phyloP scores from a whole-genome alignment of 768 basidiomycete genomes.

The Porphyrellus cyaneotinctus region DNA sequence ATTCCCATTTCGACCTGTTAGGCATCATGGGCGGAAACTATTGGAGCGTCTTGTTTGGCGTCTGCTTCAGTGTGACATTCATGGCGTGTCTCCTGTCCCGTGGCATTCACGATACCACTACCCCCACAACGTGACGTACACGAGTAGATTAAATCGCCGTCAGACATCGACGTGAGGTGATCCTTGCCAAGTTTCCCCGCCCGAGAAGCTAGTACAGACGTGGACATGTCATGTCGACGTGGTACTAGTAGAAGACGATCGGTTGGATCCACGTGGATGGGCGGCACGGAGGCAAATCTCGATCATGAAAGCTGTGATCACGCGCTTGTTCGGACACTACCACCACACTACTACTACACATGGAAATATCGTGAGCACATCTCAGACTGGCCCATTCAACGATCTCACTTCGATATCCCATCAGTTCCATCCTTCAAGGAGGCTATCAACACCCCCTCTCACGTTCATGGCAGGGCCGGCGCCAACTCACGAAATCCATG shows the following conservation, averaged over 20 bases:
- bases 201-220: too few relatives aligned
- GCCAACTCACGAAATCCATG: slow-evolving; percentile 83
- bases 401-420: slow-evolving; percentile 1
- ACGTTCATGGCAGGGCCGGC: slow-evolving; percentile 81
- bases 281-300: neutral
- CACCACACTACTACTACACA: too few relatives aligned
- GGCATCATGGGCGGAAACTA: too few relatives aligned
- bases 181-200: too few relatives aligned
- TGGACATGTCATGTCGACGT: too few relatives aligned
- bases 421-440: slow-evolving; percentile 79
- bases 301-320: neutral
- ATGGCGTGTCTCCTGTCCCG: too few relatives aligned
- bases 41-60: too few relatives aligned
- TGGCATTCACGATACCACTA: too few relatives aligned
- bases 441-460: slow-evolving; percentile 91
- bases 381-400: neutral
- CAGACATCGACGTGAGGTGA: neutral
- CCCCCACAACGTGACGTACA: too few relatives aligned
- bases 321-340: too few relatives aligned
- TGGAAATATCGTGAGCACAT: slow-evolving; percentile 45
- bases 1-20: too few relatives aligned
- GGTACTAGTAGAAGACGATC: neutral
- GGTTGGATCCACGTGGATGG: neutral
- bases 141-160: neutral
- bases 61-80: too few relatives aligned